These are phyloP conservation scores for Eragrostis curvula DNA, from an alignment of 176 grass and related monocot species.

Conservation along the genomic window DNA sequence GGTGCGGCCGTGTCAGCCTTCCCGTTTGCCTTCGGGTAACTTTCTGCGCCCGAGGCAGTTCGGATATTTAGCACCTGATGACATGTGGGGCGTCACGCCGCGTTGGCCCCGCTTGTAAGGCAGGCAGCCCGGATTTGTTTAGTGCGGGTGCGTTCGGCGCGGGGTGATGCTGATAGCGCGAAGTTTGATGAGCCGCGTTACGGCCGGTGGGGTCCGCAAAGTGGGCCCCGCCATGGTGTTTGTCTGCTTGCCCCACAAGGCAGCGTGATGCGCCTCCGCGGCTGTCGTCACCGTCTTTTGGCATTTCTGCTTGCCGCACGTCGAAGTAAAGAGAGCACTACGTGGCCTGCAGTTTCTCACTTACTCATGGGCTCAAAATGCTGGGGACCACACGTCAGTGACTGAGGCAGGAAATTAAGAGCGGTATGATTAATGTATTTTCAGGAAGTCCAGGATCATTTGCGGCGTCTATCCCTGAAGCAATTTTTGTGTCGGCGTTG, in stretches of 20 bases:
- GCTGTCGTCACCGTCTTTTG: background rate
- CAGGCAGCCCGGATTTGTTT: background rate
- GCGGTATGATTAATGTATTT: too few relatives aligned
- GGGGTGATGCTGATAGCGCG: conserved; percentile 19
- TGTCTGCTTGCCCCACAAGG: conserved; percentile 35
- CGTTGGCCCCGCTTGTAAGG: background rate
- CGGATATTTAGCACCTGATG: background rate
- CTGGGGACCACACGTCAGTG: too few relatives aligned
- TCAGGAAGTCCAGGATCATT: conserved; percentile 7
- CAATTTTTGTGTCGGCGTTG: accelerated
- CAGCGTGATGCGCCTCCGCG: background rate
- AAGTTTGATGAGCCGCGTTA: background rate
- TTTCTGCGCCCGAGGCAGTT: conserved; percentile 5
- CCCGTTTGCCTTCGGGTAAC: background rate
- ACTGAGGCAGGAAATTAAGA: too few relatives aligned
- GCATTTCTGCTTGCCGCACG: conserved; percentile 24
- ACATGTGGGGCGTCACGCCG: background rate
- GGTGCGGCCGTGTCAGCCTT: conserved; percentile 35
- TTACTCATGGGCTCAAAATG: background rate
- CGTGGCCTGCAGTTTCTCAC: background rate
- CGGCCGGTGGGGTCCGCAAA: background rate
- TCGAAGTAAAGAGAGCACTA: conserved; percentile 24
- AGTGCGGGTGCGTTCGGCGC: conserved; percentile 30
- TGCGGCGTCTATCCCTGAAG: accelerated
- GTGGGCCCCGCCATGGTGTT: background rate